phyloP scores from a whole-genome alignment of 345 rosid genomes.

The Rhodamnia rubescens region DNA sequence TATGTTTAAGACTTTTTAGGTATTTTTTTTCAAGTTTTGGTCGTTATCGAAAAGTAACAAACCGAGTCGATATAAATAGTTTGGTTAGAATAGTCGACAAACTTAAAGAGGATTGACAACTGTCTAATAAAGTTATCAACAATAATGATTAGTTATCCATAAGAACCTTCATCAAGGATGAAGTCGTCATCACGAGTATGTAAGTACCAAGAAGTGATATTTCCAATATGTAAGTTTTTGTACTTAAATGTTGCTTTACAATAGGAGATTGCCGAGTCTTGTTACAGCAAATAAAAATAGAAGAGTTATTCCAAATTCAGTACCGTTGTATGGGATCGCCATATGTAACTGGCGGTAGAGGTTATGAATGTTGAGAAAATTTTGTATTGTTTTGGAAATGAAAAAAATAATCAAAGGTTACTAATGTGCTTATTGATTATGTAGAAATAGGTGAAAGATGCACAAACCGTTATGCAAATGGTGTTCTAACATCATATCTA shows the following conservation, averaged over 20 bases:
- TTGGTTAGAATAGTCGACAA: background rate
- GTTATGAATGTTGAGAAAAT: background rate
- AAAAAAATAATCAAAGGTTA: too few relatives aligned
- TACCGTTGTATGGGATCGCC: background rate
- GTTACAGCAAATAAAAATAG: background rate
- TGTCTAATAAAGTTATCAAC: background rate
- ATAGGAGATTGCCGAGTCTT: background rate
- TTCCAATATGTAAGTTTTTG: background rate
- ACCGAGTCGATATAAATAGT: background rate
- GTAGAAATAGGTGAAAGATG: too few relatives aligned
- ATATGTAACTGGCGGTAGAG: background rate
- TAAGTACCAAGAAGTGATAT: background rate
- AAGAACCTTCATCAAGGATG: background rate
- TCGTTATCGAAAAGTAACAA: background rate
- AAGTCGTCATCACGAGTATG: rapidly evolving
- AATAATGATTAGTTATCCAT: background rate
- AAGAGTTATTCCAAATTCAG: background rate
- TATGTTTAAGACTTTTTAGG: too few relatives aligned
- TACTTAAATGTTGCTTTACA: background rate
- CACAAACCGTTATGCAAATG: too few relatives aligned
- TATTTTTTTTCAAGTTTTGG: background rate
- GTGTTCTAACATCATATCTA: too few relatives aligned
- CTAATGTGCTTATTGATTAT: too few relatives aligned
- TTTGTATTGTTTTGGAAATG: too few relatives aligned
- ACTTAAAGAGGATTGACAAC: background rate